A percentile compares a stretch with the other conserved stretches of the same genome.
These are phyloP conservation scores for Aspergillus steynii DNA, from an alignment of 495 filamentous ascomycete genomes.

Conservation along the genomic window DNA sequence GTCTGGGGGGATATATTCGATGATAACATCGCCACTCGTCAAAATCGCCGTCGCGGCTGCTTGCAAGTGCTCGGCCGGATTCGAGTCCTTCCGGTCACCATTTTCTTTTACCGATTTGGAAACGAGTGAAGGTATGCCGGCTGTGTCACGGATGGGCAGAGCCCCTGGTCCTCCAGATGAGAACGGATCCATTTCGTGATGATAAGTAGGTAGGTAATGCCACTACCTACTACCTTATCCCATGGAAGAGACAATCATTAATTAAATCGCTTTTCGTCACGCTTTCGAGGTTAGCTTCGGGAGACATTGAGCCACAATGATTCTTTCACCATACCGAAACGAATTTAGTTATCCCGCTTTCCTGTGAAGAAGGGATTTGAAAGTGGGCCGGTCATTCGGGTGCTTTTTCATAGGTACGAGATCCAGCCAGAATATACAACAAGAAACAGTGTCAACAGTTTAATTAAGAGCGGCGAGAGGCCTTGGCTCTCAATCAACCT, in stretches of 20 bases:
- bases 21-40: constrained; percentile 34
- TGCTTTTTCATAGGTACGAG: too few relatives aligned
- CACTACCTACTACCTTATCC: background rate
- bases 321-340: background rate
- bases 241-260: background rate
- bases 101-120: background rate
- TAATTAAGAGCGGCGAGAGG: too few relatives aligned
- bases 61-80: background rate
- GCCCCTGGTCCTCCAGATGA: background rate
- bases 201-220: background rate
- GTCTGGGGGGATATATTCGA: constrained; percentile 32
- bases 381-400: too few relatives aligned
- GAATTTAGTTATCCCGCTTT: too few relatives aligned
- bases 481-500: too few relatives aligned
- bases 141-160: background rate
- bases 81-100: background rate
- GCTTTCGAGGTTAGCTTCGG: background rate
- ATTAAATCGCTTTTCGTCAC: background rate
- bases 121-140: background rate
- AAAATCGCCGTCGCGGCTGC: constrained; percentile 22
- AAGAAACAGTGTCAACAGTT: too few relatives aligned
- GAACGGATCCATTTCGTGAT: background rate
- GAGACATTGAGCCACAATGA: background rate
- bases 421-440: too few relatives aligned
- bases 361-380: too few relatives aligned